phyloP scores from a whole-genome alignment of 2,329 filamentous ascomycete genomes.

The Aureobasidium sp. region DNA sequence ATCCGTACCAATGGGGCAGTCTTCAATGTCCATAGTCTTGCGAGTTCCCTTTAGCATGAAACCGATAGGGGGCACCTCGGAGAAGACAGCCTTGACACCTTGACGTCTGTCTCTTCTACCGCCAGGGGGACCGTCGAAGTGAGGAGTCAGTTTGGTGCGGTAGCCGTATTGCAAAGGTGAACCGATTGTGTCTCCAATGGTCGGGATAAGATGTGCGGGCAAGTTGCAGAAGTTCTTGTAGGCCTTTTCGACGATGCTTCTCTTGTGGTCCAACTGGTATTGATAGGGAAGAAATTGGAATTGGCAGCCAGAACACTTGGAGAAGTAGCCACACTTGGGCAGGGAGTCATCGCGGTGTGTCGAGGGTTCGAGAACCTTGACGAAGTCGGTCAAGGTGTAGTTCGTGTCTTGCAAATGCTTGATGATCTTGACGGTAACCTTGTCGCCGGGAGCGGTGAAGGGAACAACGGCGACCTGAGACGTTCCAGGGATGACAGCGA shows the following conservation, averaged over 20 bases:
- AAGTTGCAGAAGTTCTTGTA: constrained; percentile 86
- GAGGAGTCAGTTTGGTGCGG: constrained; percentile 91
- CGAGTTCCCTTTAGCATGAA: constrained; percentile 82
- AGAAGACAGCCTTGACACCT: constrained; percentile 48
- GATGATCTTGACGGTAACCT: constrained; percentile 67
- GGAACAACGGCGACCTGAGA: constrained; percentile 75
- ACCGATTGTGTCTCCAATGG: constrained; percentile 74
- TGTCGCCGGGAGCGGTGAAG: constrained; percentile 80
- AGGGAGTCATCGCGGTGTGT: constrained; percentile 67
- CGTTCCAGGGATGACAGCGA: constrained; percentile 62
- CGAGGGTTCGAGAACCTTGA: constrained; percentile 67
- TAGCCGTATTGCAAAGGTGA: constrained; percentile 90
- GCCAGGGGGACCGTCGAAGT: constrained; percentile 72
- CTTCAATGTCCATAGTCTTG: constrained; percentile 84
- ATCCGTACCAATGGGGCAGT: constrained; percentile 89
- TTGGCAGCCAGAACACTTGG: constrained; percentile 82
- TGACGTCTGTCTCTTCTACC: constrained; percentile 39
- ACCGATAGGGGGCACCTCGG: constrained; percentile 68
- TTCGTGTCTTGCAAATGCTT: constrained; percentile 56
- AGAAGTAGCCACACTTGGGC: constrained; percentile 79
- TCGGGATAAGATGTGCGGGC: constrained; percentile 62
- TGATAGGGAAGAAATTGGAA: constrained; percentile 93
- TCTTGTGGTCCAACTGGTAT: constrained; percentile 79
- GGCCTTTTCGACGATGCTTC: constrained; percentile 78
- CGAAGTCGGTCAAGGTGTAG: constrained; percentile 73